Evolutionary conservation across 2,329 filamentous ascomycete genomes (phyloP).

Genomic region (Penicillium expansum): DNA sequence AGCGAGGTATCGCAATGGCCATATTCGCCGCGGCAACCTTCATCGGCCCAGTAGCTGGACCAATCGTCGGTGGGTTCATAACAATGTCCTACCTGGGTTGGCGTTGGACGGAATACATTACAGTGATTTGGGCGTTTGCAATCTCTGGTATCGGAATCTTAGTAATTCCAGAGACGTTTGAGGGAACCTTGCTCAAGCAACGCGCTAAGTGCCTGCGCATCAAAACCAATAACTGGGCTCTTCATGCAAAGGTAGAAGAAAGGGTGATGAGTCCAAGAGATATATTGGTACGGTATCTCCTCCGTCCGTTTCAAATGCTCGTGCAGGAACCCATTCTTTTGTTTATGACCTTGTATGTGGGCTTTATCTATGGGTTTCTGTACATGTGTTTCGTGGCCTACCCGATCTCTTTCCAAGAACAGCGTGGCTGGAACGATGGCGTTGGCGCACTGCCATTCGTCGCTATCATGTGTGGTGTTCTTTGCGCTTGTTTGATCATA

Average conservation of each 20-base stretch:
- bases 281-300: slow-evolving; percentile 12
- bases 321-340: slow-evolving; percentile 45
- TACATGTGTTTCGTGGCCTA: slow-evolving; percentile 37
- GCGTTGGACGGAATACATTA: slow-evolving; percentile 59
- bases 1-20: slow-evolving; percentile 47
- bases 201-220: slow-evolving; percentile 46
- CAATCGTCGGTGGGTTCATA: slow-evolving; percentile 52
- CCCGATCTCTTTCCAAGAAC: slow-evolving; percentile 39
- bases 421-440: slow-evolving; percentile 44
- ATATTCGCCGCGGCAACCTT: slow-evolving; percentile 50
- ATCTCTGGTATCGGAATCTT: slow-evolving; percentile 46
- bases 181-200: slow-evolving; percentile 41
- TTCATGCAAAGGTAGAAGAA: slow-evolving; percentile 36
- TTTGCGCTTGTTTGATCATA: slow-evolving; percentile 30
- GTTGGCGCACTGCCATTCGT: slow-evolving; percentile 48
- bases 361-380: slow-evolving; percentile 34
- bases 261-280: slow-evolving; percentile 6
- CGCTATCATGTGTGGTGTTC: slow-evolving; percentile 46
- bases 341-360: slow-evolving; percentile 43
- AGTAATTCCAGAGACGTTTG: slow-evolving; percentile 52
- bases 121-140: slow-evolving; percentile 47
- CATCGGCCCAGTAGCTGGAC: slow-evolving; percentile 49
- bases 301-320: slow-evolving; percentile 24
- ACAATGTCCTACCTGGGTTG: slow-evolving; percentile 52
- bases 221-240: slow-evolving; percentile 47